phyloP scores from a whole-genome alignment of 2,329 filamentous ascomycete genomes.

The Sarocladiaceae sp. region DNA sequence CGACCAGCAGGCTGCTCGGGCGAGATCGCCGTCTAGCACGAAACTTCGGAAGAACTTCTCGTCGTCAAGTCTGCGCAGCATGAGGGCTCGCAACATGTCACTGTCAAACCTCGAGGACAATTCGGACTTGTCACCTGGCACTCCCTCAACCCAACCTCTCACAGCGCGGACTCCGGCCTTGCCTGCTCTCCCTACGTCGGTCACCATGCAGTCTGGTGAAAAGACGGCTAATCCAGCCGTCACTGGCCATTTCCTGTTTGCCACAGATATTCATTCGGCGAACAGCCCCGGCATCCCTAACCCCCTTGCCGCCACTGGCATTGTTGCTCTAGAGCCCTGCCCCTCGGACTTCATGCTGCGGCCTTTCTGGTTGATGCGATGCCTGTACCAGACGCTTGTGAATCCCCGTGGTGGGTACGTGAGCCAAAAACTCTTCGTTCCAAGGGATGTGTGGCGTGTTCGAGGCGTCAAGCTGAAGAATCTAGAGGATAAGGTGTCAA shows the following conservation, averaged over 20 bases:
- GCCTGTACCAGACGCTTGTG: slow-evolving; percentile 83
- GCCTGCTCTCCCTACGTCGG: slow-evolving; percentile 33
- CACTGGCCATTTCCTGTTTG: slow-evolving; percentile 6
- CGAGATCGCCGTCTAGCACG: slow-evolving; percentile 46
- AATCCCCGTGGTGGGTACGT: slow-evolving; percentile 90
- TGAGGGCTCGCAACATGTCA: slow-evolving; percentile 70
- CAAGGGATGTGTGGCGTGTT: slow-evolving; percentile 87
- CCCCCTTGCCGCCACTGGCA: slow-evolving; percentile 49
- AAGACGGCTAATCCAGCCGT: slow-evolving; percentile 3
- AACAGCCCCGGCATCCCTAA: slow-evolving; percentile 46
- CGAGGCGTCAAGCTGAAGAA: slow-evolving; percentile 89
- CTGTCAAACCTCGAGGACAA: slow-evolving; percentile 53
- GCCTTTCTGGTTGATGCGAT: slow-evolving; percentile 97
- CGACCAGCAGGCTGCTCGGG: slow-evolving; percentile 32
- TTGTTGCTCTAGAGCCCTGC: slow-evolving; percentile 76
- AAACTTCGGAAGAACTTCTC: slow-evolving; percentile 61
- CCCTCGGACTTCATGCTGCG: slow-evolving; percentile 83
- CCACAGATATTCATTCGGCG: slow-evolving; percentile 6
- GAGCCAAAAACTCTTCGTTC: slow-evolving; percentile 85
- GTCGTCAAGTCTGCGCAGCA: slow-evolving; percentile 61
- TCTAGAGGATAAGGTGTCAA: slow-evolving; percentile 87
- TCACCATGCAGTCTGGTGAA: slow-evolving; percentile 6
- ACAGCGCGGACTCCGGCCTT: slow-evolving; percentile 42
- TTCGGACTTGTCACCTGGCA: slow-evolving; percentile 64
- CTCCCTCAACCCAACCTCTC: slow-evolving; percentile 63